Percentiles rank a stretch among this genome's conserved stretches.
phyloP scores from a whole-genome alignment of 371 early-diverging fungal genomes.

The Mucor plumbeus region DNA sequence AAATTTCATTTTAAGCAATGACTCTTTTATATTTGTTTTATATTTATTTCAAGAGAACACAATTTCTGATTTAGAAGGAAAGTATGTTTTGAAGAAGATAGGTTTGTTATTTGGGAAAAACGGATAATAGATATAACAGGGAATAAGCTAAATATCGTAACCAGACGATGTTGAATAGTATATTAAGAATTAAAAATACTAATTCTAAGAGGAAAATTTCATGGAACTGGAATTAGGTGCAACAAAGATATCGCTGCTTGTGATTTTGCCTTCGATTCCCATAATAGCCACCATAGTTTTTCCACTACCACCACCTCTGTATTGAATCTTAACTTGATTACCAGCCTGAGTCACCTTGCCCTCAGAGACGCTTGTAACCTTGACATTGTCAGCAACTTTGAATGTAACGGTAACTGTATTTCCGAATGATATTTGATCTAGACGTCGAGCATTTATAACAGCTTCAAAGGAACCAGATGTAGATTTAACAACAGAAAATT shows the following conservation, averaged over 20 bases:
- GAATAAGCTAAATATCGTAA: background rate
- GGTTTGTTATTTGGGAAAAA: background rate
- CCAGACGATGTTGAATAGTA: background rate
- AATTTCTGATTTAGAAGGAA: too few relatives aligned
- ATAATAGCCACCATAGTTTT: conserved; percentile 35
- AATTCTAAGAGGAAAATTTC: conserved; percentile 9
- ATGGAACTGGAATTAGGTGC: conserved; percentile 25
- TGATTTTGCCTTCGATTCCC: conserved; percentile 27
- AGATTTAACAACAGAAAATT: conserved; percentile 26
- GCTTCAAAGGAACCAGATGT: conserved; percentile 19
- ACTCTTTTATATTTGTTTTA: too few relatives aligned
- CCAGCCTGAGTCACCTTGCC: conserved; percentile 40
- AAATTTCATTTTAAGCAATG: too few relatives aligned
- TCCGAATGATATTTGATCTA: conserved; percentile 22
- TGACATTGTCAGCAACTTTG: conserved; percentile 28
- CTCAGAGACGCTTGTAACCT: conserved; percentile 20
- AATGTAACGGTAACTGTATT: conserved; percentile 29
- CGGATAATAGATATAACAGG: too few relatives aligned
- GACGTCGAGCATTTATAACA: conserved; percentile 39
- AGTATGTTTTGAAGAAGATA: background rate
- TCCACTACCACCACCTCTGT: conserved; percentile 24
- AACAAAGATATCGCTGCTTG: conserved; percentile 27
- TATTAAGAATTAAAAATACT: background rate
- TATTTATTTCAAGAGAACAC: too few relatives aligned
- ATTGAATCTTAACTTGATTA: conserved; percentile 26